Evolutionary conservation across 768 basidiomycete species (phyloP), one percentile per base, ranked within the genome.

Genomic region (Pholiota molesta): DNA sequence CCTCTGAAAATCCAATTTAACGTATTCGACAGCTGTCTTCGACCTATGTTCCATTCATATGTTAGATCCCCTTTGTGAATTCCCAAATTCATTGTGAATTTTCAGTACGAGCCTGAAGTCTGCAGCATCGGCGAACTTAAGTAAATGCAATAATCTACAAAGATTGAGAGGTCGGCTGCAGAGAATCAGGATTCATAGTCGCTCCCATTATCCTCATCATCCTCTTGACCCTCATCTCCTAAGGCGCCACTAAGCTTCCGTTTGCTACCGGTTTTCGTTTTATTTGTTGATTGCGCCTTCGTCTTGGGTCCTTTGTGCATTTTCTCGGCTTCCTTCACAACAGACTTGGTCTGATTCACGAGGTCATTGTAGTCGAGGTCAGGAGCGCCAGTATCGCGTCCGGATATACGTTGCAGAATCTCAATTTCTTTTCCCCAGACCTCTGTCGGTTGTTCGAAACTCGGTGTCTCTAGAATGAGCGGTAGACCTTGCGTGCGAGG

Each of bases 391-490:
- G 26, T 57, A 1, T 29, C 60, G 9, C 33, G 61, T 2, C 69
- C 71, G 6, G 79, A 75, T 16, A 88, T 62, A 21, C 67, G 65
- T 55, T 89, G 82, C 17, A 93, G 75, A 13, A 89, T 78, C 11
- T 80, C 77, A 39, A 94, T 88, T 71, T 96, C 94, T 56, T 78
- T 78, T n/a, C 79, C 80, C 91, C 92, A 94, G 0, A 90, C 83
- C 13, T 83, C 84, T 21, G 54, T 65, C 23, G 82, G 82, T 17
- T 79, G 75, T 59, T 91, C 92, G 64, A 87, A 86, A 28, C 81
- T 83, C 0, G 91, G 91, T 0, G 94, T 95, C 70, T 96, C 94
- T 14, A 95, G 81, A 33, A 96, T 86, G 37, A 96, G 81, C 1
- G 93, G 93, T 35, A 95, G 88, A 49, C 82, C 72, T 59, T 86